These are phyloP conservation scores for Vaccinium darrowii DNA, from an alignment of 148 eudicot genomes.

Conservation along the genomic window DNA sequence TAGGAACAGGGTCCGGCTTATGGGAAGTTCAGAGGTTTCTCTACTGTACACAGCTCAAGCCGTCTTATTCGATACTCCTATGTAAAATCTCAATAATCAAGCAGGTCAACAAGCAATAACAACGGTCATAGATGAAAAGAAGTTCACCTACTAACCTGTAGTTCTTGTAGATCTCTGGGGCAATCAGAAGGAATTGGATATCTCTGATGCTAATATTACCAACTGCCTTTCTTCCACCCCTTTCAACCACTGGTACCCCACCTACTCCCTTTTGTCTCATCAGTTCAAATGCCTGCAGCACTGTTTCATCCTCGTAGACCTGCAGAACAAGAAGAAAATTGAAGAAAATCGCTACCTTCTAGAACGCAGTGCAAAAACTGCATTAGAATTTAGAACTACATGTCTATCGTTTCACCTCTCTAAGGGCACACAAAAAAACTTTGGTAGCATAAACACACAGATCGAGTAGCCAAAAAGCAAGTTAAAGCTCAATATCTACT, in stretches of 20 bases:
- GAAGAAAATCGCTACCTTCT: not conserved
- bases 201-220: conserved; percentile 95
- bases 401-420: not conserved
- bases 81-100: not conserved
- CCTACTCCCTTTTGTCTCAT: conserved; percentile 87
- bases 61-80: not conserved
- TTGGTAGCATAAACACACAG: not conserved
- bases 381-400: not conserved
- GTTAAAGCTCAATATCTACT: not conserved
- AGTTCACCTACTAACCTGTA: conserved; percentile 50
- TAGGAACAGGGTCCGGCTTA: not conserved
- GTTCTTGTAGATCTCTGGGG: conserved; percentile 89
- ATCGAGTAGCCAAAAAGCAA: not conserved
- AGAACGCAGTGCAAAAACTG: not conserved
- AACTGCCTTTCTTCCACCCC: conserved; percentile 68
- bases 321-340: conserved; percentile 16
- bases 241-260: conserved; percentile 76
- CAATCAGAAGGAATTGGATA: conserved; percentile 76
- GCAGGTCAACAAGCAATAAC: not conserved
- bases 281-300: conserved; percentile 82
- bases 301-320: conserved; percentile 90
- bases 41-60: not conserved
- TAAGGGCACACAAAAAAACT: not conserved
- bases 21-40: not conserved
- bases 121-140: not conserved